These are phyloP conservation scores for Cubamyces lactineus DNA, from an alignment of 768 basidiomycete species.

Conservation along the genomic window DNA sequence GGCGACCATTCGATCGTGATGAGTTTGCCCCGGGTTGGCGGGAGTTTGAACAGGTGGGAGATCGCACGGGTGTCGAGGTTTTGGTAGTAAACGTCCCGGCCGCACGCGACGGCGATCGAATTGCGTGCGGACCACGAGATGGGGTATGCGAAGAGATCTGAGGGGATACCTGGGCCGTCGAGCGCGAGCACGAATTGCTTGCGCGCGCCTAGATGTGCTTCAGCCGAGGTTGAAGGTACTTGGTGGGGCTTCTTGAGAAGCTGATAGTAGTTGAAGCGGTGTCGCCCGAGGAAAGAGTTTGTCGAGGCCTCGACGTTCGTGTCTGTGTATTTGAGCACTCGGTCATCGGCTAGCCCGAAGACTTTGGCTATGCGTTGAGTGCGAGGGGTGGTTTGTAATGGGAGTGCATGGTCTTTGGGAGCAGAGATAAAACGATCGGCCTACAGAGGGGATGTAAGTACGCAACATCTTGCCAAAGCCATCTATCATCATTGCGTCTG, in stretches of 20 bases:
- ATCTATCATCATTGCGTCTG: not conserved
- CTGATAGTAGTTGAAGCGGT: constrained; percentile 56
- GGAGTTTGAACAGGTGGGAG: constrained; percentile 50
- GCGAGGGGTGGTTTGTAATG: constrained; percentile 65
- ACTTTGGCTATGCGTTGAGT: constrained; percentile 67
- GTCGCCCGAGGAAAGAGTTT: constrained; percentile 47
- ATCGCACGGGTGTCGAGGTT: constrained; percentile 59
- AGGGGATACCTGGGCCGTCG: constrained; percentile 66
- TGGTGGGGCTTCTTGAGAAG: constrained; percentile 45
- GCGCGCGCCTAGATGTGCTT: constrained; percentile 56
- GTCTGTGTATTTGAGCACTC: constrained; percentile 56
- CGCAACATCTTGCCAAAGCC: not conserved
- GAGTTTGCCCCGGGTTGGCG: constrained; percentile 40
- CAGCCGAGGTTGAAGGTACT: constrained; percentile 50
- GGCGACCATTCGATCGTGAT: constrained; percentile 57
- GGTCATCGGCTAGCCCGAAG: constrained; percentile 61
- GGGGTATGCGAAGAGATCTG: constrained; percentile 56
- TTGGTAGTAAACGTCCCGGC: constrained; percentile 62
- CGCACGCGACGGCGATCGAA: constrained; percentile 65
- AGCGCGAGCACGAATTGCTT: constrained; percentile 60
- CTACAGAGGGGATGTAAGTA: constrained; percentile 35
- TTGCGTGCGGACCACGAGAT: constrained; percentile 65
- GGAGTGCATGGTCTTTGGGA: constrained; percentile 52
- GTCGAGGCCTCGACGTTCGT: constrained; percentile 37
- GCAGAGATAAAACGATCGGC: constrained; percentile 64